A percentile compares a stretch with the other conserved stretches of the same genome.
phyloP scores from a whole-genome alignment of 306 rosid species.

The Trifolium fragiferum region DNA sequence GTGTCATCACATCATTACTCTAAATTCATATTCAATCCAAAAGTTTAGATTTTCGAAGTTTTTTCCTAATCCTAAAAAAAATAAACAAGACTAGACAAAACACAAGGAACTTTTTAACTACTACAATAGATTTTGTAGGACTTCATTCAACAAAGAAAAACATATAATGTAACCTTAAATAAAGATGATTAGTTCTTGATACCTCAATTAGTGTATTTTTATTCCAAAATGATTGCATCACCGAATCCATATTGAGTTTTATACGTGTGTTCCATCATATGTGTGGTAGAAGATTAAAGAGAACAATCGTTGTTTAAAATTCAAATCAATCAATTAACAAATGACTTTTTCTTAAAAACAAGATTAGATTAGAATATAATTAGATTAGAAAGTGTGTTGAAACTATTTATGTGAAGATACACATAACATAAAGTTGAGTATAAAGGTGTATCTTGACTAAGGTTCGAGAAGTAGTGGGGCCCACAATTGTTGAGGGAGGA shows the following conservation, averaged over 20 bases:
- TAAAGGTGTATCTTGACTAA: constrained; percentile 8
- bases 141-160: neutral
- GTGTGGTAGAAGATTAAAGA: constrained; percentile 10
- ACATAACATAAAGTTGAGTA: neutral
- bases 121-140: neutral
- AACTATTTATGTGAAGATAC: neutral
- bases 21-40: constrained; percentile 16
- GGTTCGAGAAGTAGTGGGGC: constrained; percentile 47
- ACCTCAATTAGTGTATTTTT: neutral
- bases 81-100: constrained; percentile 18
- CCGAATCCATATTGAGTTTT: constrained; percentile 31
- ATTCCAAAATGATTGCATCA: constrained; percentile 32
- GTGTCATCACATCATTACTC: too few species aligned
- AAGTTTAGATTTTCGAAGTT: constrained; percentile 6
- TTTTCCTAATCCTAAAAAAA: neutral
- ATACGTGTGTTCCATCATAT: constrained; percentile 31
- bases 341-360: neutral
- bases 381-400: neutral
- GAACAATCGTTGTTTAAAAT: constrained; percentile 24
- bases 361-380: constrained; percentile 4
- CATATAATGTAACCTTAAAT: constrained; percentile 3
- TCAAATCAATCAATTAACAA: constrained; percentile 29
- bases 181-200: constrained; percentile 22
- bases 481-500: constrained; percentile 48
- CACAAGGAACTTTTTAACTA: constrained; percentile 32